Percentiles rank a stretch among this genome's conserved stretches.
Evolutionary conservation across 352 stramenopile species (phyloP).

Genomic region (Salisapilia sapeloensis): DNA sequence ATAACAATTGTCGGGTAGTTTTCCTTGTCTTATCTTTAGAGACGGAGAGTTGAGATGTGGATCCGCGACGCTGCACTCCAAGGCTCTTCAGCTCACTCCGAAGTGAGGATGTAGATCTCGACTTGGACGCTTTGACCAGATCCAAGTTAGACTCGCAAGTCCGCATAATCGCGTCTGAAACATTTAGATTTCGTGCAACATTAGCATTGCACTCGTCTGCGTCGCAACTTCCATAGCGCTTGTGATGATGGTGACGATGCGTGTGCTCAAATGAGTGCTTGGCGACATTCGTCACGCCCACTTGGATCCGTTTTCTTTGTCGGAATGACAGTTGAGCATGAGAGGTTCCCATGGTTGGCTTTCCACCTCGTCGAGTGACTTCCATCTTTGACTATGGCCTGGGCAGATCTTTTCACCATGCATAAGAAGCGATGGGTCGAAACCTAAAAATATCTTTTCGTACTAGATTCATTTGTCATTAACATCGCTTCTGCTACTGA

Average conservation of each 20-base stretch:
- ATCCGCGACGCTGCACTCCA: background rate
- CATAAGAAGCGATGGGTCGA: too few species aligned
- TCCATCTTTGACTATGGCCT: constrained; percentile 11
- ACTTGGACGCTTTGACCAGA: constrained; percentile 18
- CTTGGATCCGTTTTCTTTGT: constrained; percentile 48
- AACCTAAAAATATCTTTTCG: too few species aligned
- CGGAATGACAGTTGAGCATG: constrained; percentile 26
- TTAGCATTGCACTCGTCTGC: constrained; percentile 1
- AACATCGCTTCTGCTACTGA: too few species aligned
- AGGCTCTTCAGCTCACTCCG: background rate
- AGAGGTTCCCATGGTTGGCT: constrained; percentile 9
- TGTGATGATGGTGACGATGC: constrained; percentile 1
- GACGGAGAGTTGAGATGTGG: constrained; percentile 1
- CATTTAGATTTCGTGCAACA: constrained; percentile 2
- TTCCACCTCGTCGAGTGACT: constrained; percentile 4
- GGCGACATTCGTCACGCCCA: constrained; percentile 48
- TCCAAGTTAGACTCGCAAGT: constrained; percentile 26
- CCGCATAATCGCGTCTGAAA: constrained; percentile 8
- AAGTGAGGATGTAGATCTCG: background rate
- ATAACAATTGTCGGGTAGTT: background rate
- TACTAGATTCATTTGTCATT: too few species aligned
- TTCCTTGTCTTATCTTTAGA: background rate
- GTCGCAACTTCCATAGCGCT: background rate
- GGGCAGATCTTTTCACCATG: constrained; percentile 65
- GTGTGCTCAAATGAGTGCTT: constrained; percentile 12